Evolutionary conservation across 768 basidiomycete species (phyloP), one percentile per base, ranked within the genome.

Genomic region (Pulveroboletus ravenelii): DNA sequence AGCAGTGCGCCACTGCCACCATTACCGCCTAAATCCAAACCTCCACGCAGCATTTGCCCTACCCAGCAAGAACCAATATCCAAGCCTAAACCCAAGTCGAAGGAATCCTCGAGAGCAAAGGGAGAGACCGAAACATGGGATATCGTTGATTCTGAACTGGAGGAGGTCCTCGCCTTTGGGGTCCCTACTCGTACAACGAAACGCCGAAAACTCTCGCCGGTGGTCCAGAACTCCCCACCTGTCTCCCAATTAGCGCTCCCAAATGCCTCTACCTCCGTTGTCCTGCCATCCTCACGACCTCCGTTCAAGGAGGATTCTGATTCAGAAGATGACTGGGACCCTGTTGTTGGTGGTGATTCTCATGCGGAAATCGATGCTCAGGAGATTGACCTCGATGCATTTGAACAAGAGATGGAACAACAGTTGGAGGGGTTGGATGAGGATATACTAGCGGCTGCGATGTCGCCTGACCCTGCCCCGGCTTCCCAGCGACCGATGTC

Each of bases 291-390:
- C 35, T 59, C 54, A 49, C 63, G 55, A 55, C 63, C 36, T 54
- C 66, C 35, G 44, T 61, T 42, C 32, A 67, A 59, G 56, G 57
- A 58, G 6, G 75, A 65, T 2, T 70, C 72, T 3, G 74, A 75
- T 17, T 68, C 76, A 5, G 81, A 81, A 36, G 74, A 71, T 17
- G 78, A 77, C 15, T 84, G 80, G 81, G 79, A 82, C 49, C 66
- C 71, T 39, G 74, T 80, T 34, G 55, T 63, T 14, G 61, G 56
- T 23, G 54, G 48, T 18, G 56, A 65, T 29, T 50, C 65, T 5
- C 57, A 48, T 2, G 53, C 20, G 14, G 72, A 65, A 29, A 62
- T 64, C 23, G 69, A 62, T 27, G 50, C 62, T 3, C 59, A 66
- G 46, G 69, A 72, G 46, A 71, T 72, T 18, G 70, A 70, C 37